These are phyloP conservation scores for Coccomyxa subellipsoidea DNA, from an alignment of 163 green algal genomes.

Conservation along the genomic window DNA sequence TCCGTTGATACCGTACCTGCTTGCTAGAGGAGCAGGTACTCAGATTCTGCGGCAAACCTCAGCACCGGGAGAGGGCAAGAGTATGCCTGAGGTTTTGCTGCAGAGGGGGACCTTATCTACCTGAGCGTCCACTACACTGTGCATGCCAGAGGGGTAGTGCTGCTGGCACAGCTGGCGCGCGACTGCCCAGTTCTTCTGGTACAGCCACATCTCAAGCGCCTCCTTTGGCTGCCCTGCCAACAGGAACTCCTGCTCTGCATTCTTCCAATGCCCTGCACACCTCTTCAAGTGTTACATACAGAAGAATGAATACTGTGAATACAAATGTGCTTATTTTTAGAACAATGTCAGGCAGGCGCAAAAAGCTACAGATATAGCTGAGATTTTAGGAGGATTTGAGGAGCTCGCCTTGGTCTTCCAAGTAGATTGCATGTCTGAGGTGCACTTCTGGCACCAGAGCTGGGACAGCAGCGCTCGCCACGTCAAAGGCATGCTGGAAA, in stretches of 20 bases:
- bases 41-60: no score
- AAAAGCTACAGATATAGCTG: not conserved
- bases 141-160: not conserved
- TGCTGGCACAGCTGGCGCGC: conserved; percentile 51
- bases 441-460: not conserved
- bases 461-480: not conserved
- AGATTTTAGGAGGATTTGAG: not conserved
- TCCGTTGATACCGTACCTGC: no score
- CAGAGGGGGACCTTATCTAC: not conserved
- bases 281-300: not conserved
- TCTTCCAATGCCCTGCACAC: conserved; percentile 51
- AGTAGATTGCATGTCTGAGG: not conserved
- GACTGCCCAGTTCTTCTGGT: conserved; percentile 69
- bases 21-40: no score
- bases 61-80: no score
- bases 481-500: not conserved
- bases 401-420: conserved; percentile 9
- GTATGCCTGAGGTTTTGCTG: not conserved
- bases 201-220: conserved; percentile 81
- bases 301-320: no score
- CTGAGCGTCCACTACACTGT: not conserved
- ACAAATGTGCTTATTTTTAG: no score
- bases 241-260: conserved; percentile 58
- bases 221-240: conserved; percentile 69
- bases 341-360: not conserved